These are phyloP conservation scores for Dictyostelium discoideum DNA, from an alignment of 78 protist species.

Conservation along the genomic window dicty_2.7 NC_007088.5:7540501-7541000, in stretches of 20 bases:
- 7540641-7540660: slow-evolving; percentile 44
- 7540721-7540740: slow-evolving; percentile 95
- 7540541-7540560: too few relatives aligned
- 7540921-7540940: slow-evolving; percentile 98
- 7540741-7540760: slow-evolving; percentile 99
- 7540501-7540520: too few relatives aligned
- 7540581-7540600: not conserved
- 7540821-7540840: slow-evolving; percentile 89
- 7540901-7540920: slow-evolving; percentile 97
- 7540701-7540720: slow-evolving; percentile 26
- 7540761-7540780: slow-evolving; percentile 99
- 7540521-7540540: too few relatives aligned
- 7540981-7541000: slow-evolving; percentile 98
- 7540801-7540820: slow-evolving; percentile 86
- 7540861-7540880: slow-evolving; percentile 94
- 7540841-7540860: slow-evolving; percentile 98
- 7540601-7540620: not conserved
- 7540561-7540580: not conserved
- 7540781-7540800: slow-evolving; percentile 99
- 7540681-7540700: slow-evolving; percentile 22
- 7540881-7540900: slow-evolving; percentile 91
- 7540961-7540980: slow-evolving; percentile 98
- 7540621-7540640: not conserved
- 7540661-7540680: slow-evolving; percentile 75
- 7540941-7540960: slow-evolving; percentile 98